Base-by-base conservation (phyloP, 495 filamentous ascomycete species). In the Letharia lupina region DNA sequence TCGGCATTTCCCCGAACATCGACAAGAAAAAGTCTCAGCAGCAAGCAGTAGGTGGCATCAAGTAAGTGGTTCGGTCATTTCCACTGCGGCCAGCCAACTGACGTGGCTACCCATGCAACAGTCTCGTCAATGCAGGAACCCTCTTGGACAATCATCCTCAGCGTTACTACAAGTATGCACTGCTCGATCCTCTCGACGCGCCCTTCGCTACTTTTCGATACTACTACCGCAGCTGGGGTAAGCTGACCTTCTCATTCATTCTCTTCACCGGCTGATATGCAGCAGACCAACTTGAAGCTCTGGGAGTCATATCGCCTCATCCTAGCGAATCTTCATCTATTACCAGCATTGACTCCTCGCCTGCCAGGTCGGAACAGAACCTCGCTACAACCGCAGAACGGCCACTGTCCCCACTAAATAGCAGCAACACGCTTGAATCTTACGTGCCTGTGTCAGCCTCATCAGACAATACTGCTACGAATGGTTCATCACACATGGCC, bases 141-240 rank as follows among this genome's bases (percentile, higher is more conserved):
- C 58, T 76, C 9, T 54, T 67, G 15, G 48, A 62, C 39, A 65
- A 72, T 11, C 65, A 77, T 45, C 76, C 75, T 7, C 72, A 72
- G 45, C 74, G 75, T 18, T 76, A 72, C 68, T 81, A 81, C 69
- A 75, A 72, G 20, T 80, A 77, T 62, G 71, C 74, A 1, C 73
- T 81, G 35, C 69, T 79, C 37, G 78, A 80, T 66, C 75, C 78
- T 31, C 65, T 76, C 7, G 78, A 81, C 65, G 62, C 67, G 60
- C 78, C 78, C 15, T 80, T 75, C 57, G 76, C 70, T 12, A 75
- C 70, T 16, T 76, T 79, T 64, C 70, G 74, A 33, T 78, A 73
- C 67, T 73, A 72, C 62, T 78, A 74, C 60, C 73, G 71, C 20
- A 73, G 57, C 28, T 69, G 64, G 67, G 69, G 71, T 73, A 66